A percentile compares a stretch with the other conserved stretches of the same genome.
Evolutionary conservation across 2,329 filamentous ascomycete genomes (phyloP).

Genomic region (Stenocarpella maydis): DNA sequence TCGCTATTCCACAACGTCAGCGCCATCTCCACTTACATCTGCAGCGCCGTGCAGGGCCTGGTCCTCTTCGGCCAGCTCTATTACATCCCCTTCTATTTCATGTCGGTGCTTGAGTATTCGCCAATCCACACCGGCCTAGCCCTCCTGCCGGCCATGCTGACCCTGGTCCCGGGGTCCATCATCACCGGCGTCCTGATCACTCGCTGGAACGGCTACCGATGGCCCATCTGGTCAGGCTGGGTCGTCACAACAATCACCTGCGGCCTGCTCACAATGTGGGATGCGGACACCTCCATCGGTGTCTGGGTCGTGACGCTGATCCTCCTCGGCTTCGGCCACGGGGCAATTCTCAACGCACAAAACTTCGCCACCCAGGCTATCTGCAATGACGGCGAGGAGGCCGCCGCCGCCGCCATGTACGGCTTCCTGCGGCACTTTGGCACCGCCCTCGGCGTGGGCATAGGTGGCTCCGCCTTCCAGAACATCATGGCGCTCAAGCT

Average conservation of each 20-base stretch:
- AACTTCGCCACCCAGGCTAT: slow-evolving; percentile 51
- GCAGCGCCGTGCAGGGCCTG: slow-evolving; percentile 45
- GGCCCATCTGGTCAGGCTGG: slow-evolving; percentile 50
- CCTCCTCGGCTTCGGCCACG: slow-evolving; percentile 48
- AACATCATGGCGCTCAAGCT: slow-evolving; percentile 49
- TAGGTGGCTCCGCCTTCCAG: slow-evolving; percentile 52
- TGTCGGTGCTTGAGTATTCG: slow-evolving; percentile 44
- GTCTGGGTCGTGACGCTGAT: slow-evolving; percentile 49
- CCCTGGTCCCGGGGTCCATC: slow-evolving; percentile 45
- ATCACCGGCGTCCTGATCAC: slow-evolving; percentile 44
- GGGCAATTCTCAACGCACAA: slow-evolving; percentile 50
- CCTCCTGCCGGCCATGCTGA: slow-evolving; percentile 45
- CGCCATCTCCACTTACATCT: slow-evolving; percentile 44
- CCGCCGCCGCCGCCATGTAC: slow-evolving; percentile 50
- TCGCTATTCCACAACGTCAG: slow-evolving; percentile 43
- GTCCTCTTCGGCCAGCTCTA: slow-evolving; percentile 46
- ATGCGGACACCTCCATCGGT: slow-evolving; percentile 40
- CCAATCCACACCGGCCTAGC: slow-evolving; percentile 47
- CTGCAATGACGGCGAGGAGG: slow-evolving; percentile 47
- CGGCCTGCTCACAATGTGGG: slow-evolving; percentile 41
- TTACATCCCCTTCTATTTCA: slow-evolving; percentile 50
- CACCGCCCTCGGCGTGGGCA: slow-evolving; percentile 51
- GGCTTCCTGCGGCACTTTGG: slow-evolving; percentile 51
- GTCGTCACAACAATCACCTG: slow-evolving; percentile 40
- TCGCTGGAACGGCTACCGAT: slow-evolving; percentile 46